Evolutionary conservation across 495 filamentous ascomycete species (phyloP).

Genomic region (Tuber aestivum): DNA sequence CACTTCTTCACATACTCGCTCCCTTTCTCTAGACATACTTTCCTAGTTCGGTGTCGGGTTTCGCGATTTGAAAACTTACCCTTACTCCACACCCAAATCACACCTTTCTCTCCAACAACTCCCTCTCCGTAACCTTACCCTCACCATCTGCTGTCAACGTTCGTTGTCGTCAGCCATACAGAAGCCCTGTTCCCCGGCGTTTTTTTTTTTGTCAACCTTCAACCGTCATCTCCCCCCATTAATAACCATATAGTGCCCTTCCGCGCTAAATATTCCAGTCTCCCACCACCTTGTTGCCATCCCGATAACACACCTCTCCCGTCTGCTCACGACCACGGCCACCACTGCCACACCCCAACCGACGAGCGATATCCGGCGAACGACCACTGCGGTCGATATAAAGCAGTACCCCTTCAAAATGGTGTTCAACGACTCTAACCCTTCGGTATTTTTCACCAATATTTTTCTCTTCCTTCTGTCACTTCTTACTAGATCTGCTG

Average conservation of each 20-base stretch:
- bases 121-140: not conserved
- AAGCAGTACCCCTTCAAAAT: constrained; percentile 20
- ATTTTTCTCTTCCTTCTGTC: constrained; percentile 19
- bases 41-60: not conserved
- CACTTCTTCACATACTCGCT: not conserved
- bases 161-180: not conserved
- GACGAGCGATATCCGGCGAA: not conserved
- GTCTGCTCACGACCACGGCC: constrained; percentile 9
- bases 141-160: not conserved
- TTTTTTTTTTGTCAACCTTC: constrained; percentile 2
- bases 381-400: constrained; percentile 2
- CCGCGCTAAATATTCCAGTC: not conserved
- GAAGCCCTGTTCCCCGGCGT: not conserved
- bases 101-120: not conserved
- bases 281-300: constrained; percentile 10
- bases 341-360: constrained; percentile 9
- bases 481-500: constrained; percentile 15
- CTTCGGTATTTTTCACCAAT: constrained; percentile 27
- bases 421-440: constrained; percentile 37
- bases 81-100: not conserved
- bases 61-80: not conserved
- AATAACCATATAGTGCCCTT: not conserved
- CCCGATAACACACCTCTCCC: constrained; percentile 2
- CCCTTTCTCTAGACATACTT: not conserved
- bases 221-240: not conserved